Conservation (phyloP, 2,329 filamentous ascomycete species). For the Magnaporthales sp. region DNA sequence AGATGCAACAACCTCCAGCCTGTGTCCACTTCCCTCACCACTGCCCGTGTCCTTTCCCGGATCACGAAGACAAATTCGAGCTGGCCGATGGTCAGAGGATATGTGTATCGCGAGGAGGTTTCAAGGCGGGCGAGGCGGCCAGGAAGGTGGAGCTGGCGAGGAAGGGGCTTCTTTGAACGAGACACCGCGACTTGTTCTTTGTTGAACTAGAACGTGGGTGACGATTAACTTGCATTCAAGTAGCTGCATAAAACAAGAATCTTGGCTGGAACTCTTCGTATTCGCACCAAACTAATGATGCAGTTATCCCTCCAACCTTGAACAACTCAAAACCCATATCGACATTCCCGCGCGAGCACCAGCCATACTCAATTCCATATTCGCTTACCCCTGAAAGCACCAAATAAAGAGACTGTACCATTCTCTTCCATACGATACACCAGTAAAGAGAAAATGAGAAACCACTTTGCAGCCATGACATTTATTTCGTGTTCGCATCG, state of each 20-base stretch:
- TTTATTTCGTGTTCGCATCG: neutral
- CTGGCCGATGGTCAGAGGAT: conserved; percentile 62
- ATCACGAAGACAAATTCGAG: conserved; percentile 71
- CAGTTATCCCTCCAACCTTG: neutral
- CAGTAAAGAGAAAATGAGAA: neutral
- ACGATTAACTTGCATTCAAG: neutral
- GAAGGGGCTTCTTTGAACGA: conserved; percentile 61
- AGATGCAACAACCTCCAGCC: conserved; percentile 31
- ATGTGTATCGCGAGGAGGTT: conserved; percentile 69
- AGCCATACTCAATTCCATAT: neutral
- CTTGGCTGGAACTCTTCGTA: neutral
- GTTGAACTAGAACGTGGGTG: neutral
- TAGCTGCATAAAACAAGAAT: neutral
- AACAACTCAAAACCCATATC: neutral
- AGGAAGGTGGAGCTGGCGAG: conserved; percentile 73
- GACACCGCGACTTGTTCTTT: neutral
- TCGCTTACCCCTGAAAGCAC: neutral
- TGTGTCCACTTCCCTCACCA: conserved; percentile 97
- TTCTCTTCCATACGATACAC: neutral
- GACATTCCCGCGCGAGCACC: neutral
- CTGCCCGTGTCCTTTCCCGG: conserved; percentile 81
- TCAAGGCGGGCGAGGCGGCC: conserved; percentile 59
- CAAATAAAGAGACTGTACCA: neutral
- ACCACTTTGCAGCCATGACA: neutral
- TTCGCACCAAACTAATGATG: neutral